These are phyloP conservation scores for Lasiodiplodia hormozganensis DNA, from an alignment of 2,329 filamentous ascomycete genomes.

Conservation along the genomic window DNA sequence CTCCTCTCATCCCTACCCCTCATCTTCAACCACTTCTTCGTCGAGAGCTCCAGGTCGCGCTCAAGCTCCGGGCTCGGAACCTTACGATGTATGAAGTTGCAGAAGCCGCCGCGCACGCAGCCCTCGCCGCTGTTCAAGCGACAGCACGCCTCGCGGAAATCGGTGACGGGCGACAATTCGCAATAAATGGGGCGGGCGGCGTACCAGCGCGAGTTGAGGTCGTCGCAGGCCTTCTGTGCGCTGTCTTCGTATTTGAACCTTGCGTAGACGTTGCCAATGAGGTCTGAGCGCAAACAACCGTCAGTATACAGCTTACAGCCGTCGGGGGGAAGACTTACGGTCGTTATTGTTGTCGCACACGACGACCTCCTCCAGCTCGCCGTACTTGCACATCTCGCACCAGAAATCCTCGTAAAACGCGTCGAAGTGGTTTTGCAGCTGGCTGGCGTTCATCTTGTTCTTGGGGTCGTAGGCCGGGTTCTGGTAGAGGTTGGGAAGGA, in stretches of 20 bases:
- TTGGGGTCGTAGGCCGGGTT: constrained; percentile 97
- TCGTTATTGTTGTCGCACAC: constrained; percentile 99
- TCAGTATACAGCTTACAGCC: background rate
- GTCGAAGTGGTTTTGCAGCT: constrained; percentile 99
- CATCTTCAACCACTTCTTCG: constrained; percentile 94
- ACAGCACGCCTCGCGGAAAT: constrained; percentile 98
- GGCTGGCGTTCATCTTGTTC: constrained; percentile 93
- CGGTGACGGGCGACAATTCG: constrained; percentile 94
- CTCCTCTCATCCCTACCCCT: constrained; percentile 85
- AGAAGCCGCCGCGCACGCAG: constrained; percentile 94
- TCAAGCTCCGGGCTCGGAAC: constrained; percentile 91
- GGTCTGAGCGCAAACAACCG: constrained; percentile 61
- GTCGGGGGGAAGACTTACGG: constrained; percentile 61
- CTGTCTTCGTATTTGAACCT: constrained; percentile 99
- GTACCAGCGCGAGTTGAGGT: constrained; percentile 95
- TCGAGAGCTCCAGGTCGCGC: constrained; percentile 81
- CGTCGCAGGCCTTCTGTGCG: constrained; percentile 91
- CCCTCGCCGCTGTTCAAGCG: constrained; percentile 93
- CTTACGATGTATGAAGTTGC: constrained; percentile 99
- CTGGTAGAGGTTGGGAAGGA: constrained; percentile 98
- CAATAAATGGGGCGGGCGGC: constrained; percentile 97
- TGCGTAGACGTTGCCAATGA: constrained; percentile 99
- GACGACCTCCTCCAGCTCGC: constrained; percentile 95
- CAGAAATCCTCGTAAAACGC: constrained; percentile 99
- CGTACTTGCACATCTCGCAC: constrained; percentile 99